Evolutionary conservation across 768 basidiomycete species (phyloP).

Genomic region (Peribolospora baueri): DNA sequence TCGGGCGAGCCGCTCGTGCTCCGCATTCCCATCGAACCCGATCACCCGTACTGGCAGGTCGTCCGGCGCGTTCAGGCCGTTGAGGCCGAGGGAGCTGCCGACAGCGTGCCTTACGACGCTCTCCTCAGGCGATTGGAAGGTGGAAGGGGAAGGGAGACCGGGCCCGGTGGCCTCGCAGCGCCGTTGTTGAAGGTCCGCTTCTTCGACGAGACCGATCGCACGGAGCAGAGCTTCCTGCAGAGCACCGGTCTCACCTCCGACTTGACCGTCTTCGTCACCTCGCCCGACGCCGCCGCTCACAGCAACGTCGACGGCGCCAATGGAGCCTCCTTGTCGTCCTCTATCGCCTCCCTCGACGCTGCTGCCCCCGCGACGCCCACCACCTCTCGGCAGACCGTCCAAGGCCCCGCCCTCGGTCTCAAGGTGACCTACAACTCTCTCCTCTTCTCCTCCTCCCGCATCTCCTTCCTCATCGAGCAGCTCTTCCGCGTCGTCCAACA

Average conservation of each 20-base stretch:
- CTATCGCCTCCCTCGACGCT: constrained; percentile 14
- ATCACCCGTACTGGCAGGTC: constrained; percentile 70
- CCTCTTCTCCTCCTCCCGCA: constrained; percentile 56
- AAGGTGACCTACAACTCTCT: constrained; percentile 84
- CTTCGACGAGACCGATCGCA: constrained; percentile 67
- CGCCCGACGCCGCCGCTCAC: constrained; percentile 31
- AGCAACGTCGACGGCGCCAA: too few species aligned
- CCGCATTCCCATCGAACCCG: constrained; percentile 54
- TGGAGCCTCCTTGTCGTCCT: too few species aligned
- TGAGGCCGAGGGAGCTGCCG: constrained; percentile 56
- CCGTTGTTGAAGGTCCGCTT: constrained; percentile 78
- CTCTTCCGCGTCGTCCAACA: constrained; percentile 52
- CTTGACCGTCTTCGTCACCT: constrained; percentile 66
- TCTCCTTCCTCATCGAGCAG: constrained; percentile 58
- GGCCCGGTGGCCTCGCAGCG: constrained; percentile 29
- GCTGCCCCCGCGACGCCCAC: constrained; percentile 2
- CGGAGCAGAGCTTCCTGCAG: constrained; percentile 44
- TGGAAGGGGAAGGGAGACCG: constrained; percentile 21
- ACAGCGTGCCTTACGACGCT: constrained; percentile 55
- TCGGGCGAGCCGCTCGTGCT: constrained; percentile 59
- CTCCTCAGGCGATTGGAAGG: constrained; percentile 38
- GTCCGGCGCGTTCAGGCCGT: constrained; percentile 62
- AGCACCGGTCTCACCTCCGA: constrained; percentile 72
- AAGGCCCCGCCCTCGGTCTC: constrained; percentile 43
- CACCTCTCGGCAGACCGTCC: constrained; percentile 33